A percentile compares a stretch with the other conserved stretches of the same genome.
phyloP scores from a whole-genome alignment of 2,329 filamentous ascomycete genomes.

The Sporothrix inflata region DNA sequence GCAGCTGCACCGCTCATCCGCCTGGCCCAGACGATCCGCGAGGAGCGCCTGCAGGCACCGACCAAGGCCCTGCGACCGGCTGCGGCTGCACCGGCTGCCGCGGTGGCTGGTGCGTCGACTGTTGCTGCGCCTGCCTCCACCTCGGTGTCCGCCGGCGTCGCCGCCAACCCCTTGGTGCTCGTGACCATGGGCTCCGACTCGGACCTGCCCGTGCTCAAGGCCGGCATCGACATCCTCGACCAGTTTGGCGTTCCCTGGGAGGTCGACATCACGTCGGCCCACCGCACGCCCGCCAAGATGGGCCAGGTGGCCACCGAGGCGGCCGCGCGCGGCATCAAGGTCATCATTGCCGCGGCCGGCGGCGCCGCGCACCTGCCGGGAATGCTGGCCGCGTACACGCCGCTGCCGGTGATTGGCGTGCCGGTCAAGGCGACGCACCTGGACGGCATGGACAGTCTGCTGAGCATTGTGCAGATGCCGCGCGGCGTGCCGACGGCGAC shows the following conservation, averaged over 20 bases:
- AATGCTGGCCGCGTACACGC: constrained; percentile 73
- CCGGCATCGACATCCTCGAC: constrained; percentile 67
- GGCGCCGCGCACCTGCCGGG: constrained; percentile 74
- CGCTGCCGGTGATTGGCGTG: constrained; percentile 75
- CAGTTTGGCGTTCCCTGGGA: constrained; percentile 74
- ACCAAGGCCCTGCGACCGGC: constrained; percentile 45
- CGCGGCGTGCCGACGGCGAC: constrained; percentile 61
- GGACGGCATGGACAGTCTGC: constrained; percentile 71
- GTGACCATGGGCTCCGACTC: constrained; percentile 86
- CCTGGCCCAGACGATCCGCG: constrained; percentile 61
- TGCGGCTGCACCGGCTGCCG: background rate
- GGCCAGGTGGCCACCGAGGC: constrained; percentile 66
- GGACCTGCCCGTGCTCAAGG: constrained; percentile 69
- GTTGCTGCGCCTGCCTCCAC: constrained; percentile 23
- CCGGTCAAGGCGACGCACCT: constrained; percentile 74
- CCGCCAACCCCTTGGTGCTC: constrained; percentile 62
- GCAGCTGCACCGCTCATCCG: constrained; percentile 70
- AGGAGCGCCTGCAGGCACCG: constrained; percentile 54
- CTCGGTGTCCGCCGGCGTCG: constrained; percentile 32
- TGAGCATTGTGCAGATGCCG: constrained; percentile 80
- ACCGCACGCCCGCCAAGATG: constrained; percentile 74
- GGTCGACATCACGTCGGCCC: constrained; percentile 77
- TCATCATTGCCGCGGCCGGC: constrained; percentile 76
- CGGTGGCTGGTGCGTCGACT: background rate
- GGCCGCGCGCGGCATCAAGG: constrained; percentile 66